Evolutionary conservation across 164 flowering plant genomes (phyloP), one percentile per base, ranked within the genome.

Genomic region (Sextonia rubra): DNA sequence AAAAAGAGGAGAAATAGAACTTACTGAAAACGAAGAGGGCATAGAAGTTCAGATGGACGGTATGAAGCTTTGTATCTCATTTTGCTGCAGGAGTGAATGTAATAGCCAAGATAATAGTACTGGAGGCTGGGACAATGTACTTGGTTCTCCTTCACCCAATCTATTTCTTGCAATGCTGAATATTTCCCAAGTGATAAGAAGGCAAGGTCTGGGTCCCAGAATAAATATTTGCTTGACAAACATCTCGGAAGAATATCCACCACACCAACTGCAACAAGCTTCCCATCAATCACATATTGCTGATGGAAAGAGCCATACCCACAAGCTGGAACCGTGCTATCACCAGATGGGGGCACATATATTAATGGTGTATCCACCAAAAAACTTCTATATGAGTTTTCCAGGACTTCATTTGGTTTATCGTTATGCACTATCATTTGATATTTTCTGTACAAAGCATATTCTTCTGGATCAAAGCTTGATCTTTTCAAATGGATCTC

Each of bases 281-380:
- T 80, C 66, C 94, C 99, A 86, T 95, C 97, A 78, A 95, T 79
- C 56, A 86, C 55, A 83, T 93, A 95, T 82, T 88, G 97, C 83
- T 93, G 98, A 83, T 93, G 98, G 77, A 95, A 95, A 75, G 99
- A 95, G n/a, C 98, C 99, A 86, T 90, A 95, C 17, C 98, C 98
- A 82, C 94, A 90, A 55, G 88, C 86, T 66, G 98, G 94, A 72
- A 87, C 90, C 7, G 84, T 80, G 23, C 78, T 77, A 82, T 88
- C 88, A 64, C 80, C 85, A 67, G 86, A 80, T 55, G 97, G 85
- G 26, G 89, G 90, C 73, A 90, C 88, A 85, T 72, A 85, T 24
- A 84, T 64, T 29, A 95, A 80, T 30, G 99, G 99, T 71, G 90
- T 80, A 52, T 95, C 94, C 73, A 95, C 93, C 80, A 95, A 71